Conservation (phyloP, 345 rosid species). For the Aquilaria malaccensis region DNA sequence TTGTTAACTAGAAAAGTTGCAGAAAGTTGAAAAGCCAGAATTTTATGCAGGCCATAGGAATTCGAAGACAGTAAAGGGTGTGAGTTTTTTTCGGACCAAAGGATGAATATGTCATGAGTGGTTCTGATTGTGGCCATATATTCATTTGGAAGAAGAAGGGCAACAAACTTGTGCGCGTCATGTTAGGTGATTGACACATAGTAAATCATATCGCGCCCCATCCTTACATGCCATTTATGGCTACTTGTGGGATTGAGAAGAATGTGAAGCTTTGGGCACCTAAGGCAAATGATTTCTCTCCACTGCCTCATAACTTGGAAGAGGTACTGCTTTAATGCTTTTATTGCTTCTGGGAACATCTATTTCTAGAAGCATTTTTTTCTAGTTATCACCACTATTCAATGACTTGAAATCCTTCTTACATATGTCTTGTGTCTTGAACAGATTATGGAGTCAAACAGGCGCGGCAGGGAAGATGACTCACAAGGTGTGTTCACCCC, state of each 20-base stretch:
- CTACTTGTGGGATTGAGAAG: conserved; percentile 53
- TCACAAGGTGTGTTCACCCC: conserved; percentile 42
- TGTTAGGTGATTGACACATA: conserved; percentile 45
- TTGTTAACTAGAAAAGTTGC: conserved; percentile 21
- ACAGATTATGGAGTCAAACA: conserved; percentile 59
- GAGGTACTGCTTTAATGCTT: conserved; percentile 29
- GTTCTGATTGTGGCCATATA: conserved; percentile 63
- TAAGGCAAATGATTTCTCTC: conserved; percentile 21
- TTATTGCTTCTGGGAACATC: neutral
- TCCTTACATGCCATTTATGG: conserved; percentile 39
- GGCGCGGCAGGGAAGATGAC: conserved; percentile 44
- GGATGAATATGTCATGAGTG: conserved; percentile 54
- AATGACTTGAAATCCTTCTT: neutral
- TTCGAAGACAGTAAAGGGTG: conserved; percentile 53
- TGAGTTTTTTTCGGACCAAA: conserved; percentile 50
- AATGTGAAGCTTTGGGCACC: conserved; percentile 54
- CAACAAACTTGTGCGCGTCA: conserved; percentile 41
- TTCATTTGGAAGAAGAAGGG: conserved; percentile 59
- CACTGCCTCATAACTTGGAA: conserved; percentile 36
- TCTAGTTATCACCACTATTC: too few species aligned
- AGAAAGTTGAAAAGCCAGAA: conserved; percentile 33
- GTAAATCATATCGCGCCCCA: conserved; percentile 59
- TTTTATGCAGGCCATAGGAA: conserved; percentile 51
- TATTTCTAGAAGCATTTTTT: neutral
- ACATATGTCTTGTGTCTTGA: neutral